A percentile compares a stretch with the other conserved stretches of the same genome.
Evolutionary conservation across 345 rosid genomes (phyloP).

Genomic region (Dimocarpus longan): DNA sequence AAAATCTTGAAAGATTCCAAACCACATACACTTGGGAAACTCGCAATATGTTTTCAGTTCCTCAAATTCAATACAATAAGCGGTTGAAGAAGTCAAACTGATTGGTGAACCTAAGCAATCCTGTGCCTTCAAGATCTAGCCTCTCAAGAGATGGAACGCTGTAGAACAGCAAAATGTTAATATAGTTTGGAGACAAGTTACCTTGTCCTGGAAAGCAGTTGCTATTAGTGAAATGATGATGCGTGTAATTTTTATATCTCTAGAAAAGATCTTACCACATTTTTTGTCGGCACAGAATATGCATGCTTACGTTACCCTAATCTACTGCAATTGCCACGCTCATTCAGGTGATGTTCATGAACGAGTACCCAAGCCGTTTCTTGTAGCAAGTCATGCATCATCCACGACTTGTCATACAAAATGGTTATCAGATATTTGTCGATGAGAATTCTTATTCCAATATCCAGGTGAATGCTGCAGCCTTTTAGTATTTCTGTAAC

Average conservation of each 20-base stretch:
- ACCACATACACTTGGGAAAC: neutral
- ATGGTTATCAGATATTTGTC: conserved; percentile 17
- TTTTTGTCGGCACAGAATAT: neutral
- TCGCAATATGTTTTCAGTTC: neutral
- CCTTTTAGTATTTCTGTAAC: conserved; percentile 6
- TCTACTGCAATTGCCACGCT: conserved; percentile 9
- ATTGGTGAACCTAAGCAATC: neutral
- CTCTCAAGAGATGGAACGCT: neutral
- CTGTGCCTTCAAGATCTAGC: neutral
- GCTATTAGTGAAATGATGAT: too few species aligned
- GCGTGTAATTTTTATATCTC: too few species aligned
- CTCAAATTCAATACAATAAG: neutral
- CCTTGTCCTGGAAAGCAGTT: too few species aligned
- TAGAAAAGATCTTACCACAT: neutral
- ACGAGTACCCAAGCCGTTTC: conserved; percentile 21
- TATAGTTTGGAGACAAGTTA: too few species aligned
- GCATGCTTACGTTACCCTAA: conserved; percentile 17
- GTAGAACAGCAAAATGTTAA: neutral
- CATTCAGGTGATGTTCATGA: neutral
- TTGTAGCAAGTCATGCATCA: conserved; percentile 17
- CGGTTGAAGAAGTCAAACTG: neutral
- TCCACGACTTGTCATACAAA: neutral
- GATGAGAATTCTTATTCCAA: neutral
- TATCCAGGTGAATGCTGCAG: conserved; percentile 2
- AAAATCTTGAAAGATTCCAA: neutral